These are phyloP conservation scores for Fusarium poae DNA, from an alignment of 2,329 filamentous ascomycete genomes.

Conservation along the genomic window DNA sequence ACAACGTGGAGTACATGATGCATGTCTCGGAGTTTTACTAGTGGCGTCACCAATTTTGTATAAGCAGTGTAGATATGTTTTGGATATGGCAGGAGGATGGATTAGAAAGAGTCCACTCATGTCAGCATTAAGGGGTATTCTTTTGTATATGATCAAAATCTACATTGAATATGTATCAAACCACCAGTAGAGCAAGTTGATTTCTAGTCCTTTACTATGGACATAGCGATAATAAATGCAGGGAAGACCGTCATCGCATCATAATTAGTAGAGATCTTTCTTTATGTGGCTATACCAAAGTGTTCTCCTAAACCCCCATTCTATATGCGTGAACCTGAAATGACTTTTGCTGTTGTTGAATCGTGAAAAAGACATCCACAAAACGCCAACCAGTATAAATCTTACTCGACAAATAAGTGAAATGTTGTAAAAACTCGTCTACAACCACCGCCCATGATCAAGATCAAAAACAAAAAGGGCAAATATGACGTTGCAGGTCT, in stretches of 20 bases:
- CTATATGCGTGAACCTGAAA: slow-evolving; percentile 47
- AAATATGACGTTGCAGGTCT: slow-evolving; percentile 37
- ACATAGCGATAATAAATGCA: background rate
- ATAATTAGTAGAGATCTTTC: slow-evolving; percentile 45
- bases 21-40: slow-evolving; percentile 44
- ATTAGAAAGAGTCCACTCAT: background rate
- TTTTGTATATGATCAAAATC: background rate
- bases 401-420: slow-evolving; percentile 39
- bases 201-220: background rate
- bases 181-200: background rate
- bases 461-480: slow-evolving; percentile 32
- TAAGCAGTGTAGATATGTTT: background rate
- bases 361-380: slow-evolving; percentile 42
- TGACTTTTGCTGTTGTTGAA: slow-evolving; percentile 48
- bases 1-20: slow-evolving; percentile 21
- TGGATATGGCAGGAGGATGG: background rate
- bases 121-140: background rate
- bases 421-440: slow-evolving; percentile 29
- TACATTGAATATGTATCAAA: background rate
- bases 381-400: slow-evolving; percentile 48
- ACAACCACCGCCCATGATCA: slow-evolving; percentile 32
- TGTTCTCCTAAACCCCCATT: slow-evolving; percentile 42
- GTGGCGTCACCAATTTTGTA: slow-evolving; percentile 21
- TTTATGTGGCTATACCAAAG: slow-evolving; percentile 46
- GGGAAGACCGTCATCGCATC: slow-evolving; percentile 18